phyloP scores from a whole-genome alignment of 2,329 filamentous ascomycete genomes.

The Ramichloridium luteum region DNA sequence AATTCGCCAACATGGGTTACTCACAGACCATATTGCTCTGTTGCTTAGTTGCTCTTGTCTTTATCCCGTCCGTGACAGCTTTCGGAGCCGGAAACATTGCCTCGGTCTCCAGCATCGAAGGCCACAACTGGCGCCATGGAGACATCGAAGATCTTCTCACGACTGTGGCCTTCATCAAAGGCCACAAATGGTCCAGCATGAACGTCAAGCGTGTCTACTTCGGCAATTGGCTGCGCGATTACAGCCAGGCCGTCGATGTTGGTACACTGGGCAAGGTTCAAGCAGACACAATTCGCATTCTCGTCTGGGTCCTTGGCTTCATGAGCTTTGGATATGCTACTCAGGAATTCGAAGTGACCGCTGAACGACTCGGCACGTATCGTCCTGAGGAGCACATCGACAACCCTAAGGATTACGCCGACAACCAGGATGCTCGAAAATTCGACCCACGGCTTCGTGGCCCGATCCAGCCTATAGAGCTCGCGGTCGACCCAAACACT shows the following conservation, averaged over 20 bases:
- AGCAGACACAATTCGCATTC: conserved; percentile 76
- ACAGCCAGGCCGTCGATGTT: conserved; percentile 87
- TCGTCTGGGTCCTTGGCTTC: conserved; percentile 82
- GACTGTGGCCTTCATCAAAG: conserved; percentile 36
- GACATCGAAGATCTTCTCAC: conserved; percentile 42
- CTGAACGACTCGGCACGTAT: conserved; percentile 67
- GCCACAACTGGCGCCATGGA: conserved; percentile 41
- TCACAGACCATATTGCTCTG: not conserved
- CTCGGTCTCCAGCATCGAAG: conserved; percentile 32
- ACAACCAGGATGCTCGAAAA: conserved; percentile 71
- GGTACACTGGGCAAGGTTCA: conserved; percentile 85
- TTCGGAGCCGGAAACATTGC: conserved; percentile 32
- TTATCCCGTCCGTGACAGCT: not conserved
- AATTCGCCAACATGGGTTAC: no score
- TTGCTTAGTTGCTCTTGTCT: not conserved
- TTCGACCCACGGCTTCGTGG: conserved; percentile 73
- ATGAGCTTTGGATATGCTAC: conserved; percentile 77
- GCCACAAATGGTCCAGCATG: conserved; percentile 79
- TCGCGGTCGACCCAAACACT: conserved; percentile 41
- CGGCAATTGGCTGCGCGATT: conserved; percentile 89
- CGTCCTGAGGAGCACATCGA: conserved; percentile 76
- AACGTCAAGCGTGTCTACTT: conserved; percentile 73
- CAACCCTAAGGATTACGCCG: conserved; percentile 70
- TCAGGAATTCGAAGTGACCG: conserved; percentile 74
- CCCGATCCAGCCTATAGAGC: conserved; percentile 47